Evolutionary conservation across 2,329 filamentous ascomycete genomes (phyloP).

Genomic region (Fusarium nanum): DNA sequence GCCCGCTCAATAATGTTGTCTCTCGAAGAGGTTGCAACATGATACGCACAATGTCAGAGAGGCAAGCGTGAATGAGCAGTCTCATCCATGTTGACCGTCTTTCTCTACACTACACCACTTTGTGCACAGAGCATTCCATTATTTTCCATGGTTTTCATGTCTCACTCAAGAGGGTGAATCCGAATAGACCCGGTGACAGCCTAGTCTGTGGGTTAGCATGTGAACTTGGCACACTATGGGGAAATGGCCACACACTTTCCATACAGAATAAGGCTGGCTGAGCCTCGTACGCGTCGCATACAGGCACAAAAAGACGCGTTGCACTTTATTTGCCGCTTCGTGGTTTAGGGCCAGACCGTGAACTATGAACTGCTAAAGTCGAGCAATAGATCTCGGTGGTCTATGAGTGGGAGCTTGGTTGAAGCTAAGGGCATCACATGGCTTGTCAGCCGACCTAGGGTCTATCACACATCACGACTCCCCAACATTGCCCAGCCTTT

Average conservation of each 20-base stretch:
- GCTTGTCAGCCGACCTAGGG: slow-evolving; percentile 45
- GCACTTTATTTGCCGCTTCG: slow-evolving; percentile 5
- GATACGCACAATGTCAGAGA: slow-evolving; percentile 31
- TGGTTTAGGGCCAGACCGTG: slow-evolving; percentile 9
- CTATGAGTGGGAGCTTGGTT: slow-evolving; percentile 12
- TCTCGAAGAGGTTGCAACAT: slow-evolving; percentile 25
- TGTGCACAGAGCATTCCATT: slow-evolving; percentile 22
- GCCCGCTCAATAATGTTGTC: slow-evolving; percentile 27
- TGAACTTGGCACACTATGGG: slow-evolving; percentile 34
- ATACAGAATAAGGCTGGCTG: slow-evolving; percentile 32
- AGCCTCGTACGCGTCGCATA: slow-evolving; percentile 41
- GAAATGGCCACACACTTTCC: slow-evolving; percentile 31
- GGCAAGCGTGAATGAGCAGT: slow-evolving; percentile 23
- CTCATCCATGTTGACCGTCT: slow-evolving; percentile 5
- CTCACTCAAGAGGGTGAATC: slow-evolving; percentile 31
- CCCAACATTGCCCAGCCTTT: slow-evolving; percentile 20
- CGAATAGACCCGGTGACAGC: slow-evolving; percentile 38
- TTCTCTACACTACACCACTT: slow-evolving; percentile 36
- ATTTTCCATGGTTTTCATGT: slow-evolving; percentile 32
- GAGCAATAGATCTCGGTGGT: slow-evolving; percentile 28
- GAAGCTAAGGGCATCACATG: slow-evolving; percentile 43
- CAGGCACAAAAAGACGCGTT: slow-evolving; percentile 30
- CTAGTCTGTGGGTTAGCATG: slow-evolving; percentile 33
- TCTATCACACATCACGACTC: slow-evolving; percentile 35
- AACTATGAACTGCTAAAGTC: slow-evolving; percentile 4